A percentile compares a stretch with the other conserved stretches of the same genome.
Evolutionary conservation across 352 stramenopile genomes (phyloP).

Genomic region (Aphanomyces cochlioides): DNA sequence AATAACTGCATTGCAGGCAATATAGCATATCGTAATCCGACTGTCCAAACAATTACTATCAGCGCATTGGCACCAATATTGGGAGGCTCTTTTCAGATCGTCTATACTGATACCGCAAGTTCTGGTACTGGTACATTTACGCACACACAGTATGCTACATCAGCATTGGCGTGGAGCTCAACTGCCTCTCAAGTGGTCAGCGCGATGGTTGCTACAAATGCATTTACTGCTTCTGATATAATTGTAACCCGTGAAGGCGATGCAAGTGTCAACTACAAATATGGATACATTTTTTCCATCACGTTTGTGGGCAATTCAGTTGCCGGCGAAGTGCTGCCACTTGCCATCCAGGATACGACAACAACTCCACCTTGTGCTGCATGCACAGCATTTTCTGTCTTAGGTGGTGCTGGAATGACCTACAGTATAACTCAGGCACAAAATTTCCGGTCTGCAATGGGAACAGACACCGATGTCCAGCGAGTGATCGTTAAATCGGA

Average conservation of each 20-base stretch:
- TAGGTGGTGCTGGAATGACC: conserved; percentile 32
- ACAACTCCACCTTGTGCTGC: conserved; percentile 15
- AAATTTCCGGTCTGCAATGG: conserved; percentile 53
- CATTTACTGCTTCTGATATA: conserved; percentile 46
- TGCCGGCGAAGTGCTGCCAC: conserved; percentile 50
- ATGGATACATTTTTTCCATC: conserved; percentile 66
- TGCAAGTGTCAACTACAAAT: conserved; percentile 47
- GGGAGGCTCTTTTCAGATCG: conserved; percentile 45
- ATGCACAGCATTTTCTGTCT: conserved; percentile 45
- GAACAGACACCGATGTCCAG: conserved; percentile 68
- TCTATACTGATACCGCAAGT: conserved; percentile 36
- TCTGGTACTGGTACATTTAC: conserved; percentile 35
- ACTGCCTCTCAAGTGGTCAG: conserved; percentile 37
- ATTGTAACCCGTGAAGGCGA: conserved; percentile 74
- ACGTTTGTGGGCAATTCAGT: conserved; percentile 74
- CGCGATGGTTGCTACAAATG: conserved; percentile 38
- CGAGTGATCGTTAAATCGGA: conserved; percentile 54
- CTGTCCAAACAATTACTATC: conserved; percentile 67
- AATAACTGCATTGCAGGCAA: conserved; percentile 47
- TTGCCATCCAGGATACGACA: conserved; percentile 36
- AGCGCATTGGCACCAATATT: conserved; percentile 48
- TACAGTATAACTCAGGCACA: conserved; percentile 39
- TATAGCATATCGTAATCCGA: conserved; percentile 68
- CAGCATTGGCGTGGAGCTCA: conserved; percentile 45
- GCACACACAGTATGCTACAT: conserved; percentile 29